A percentile compares a stretch with the other conserved stretches of the same genome.
These are phyloP conservation scores for Oryza rufipogon DNA, from an alignment of 176 grass and related monocot species.

Conservation along the genomic window DNA sequence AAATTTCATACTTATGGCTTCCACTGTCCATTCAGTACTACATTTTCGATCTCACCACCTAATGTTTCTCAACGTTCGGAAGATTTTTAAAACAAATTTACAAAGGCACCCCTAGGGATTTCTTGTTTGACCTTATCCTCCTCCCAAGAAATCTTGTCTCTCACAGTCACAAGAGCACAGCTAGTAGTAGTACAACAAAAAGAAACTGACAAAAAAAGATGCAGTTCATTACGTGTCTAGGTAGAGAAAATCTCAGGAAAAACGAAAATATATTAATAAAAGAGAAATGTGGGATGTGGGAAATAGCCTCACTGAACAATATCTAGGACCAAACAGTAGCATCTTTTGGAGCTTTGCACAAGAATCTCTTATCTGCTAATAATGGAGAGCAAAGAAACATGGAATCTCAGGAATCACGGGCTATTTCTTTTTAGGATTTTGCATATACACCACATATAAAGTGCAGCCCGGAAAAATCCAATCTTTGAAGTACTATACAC, in stretches of 20 bases:
- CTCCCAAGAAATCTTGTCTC: constrained; percentile 35
- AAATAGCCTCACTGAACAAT: constrained; percentile 27
- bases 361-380: constrained; percentile 60
- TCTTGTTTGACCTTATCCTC: constrained; percentile 48
- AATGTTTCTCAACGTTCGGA: constrained; percentile 36
- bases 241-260: not conserved
- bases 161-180: not conserved
- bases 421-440: constrained; percentile 44
- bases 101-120: constrained; percentile 9
- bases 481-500: not conserved
- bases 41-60: constrained; percentile 22
- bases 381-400: constrained; percentile 40
- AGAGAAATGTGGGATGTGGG: not conserved
- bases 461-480: not conserved
- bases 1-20: constrained; percentile 59
- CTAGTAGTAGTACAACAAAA: constrained; percentile 1
- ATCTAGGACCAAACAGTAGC: constrained; percentile 48
- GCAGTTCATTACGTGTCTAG: constrained; percentile 13
- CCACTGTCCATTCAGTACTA: constrained; percentile 24
- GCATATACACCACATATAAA: constrained; percentile 24
- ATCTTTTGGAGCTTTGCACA: constrained; percentile 50
- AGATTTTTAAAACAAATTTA: constrained; percentile 17
- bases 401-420: constrained; percentile 53
- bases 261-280: not conserved
- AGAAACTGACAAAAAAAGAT: constrained; percentile 34